These are phyloP conservation scores for Podospora sp. DNA, from an alignment of 495 filamentous ascomycete genomes.

Conservation along the genomic window DNA sequence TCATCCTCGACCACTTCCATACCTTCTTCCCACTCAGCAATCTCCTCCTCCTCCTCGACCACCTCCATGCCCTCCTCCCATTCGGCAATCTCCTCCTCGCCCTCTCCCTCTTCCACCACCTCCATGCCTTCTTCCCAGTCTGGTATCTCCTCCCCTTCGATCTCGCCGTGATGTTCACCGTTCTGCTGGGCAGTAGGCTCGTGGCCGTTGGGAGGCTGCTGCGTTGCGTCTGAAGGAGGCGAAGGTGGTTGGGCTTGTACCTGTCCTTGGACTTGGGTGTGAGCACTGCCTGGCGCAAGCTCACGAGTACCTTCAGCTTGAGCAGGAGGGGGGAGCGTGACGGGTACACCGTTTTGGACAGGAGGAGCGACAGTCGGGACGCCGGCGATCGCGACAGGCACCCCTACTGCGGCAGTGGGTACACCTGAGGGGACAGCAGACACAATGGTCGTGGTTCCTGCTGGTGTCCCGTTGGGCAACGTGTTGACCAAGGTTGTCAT, in stretches of 20 bases:
- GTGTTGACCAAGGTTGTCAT: neutral
- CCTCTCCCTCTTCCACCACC: neutral
- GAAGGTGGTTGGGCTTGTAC: neutral
- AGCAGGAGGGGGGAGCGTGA: neutral
- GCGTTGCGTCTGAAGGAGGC: neutral
- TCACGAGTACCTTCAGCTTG: neutral
- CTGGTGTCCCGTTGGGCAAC: neutral
- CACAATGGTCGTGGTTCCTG: neutral
- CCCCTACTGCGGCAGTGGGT: neutral
- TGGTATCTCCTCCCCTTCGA: neutral
- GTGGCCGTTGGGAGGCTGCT: neutral
- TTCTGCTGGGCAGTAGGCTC: neutral
- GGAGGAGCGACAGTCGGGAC: neutral
- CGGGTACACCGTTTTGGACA: neutral
- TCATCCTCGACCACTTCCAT: slow-evolving; percentile 3
- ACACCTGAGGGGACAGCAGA: neutral
- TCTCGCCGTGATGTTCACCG: neutral
- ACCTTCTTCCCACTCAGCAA: slow-evolving; percentile 6
- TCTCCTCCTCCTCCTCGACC: neutral
- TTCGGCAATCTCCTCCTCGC: slow-evolving; percentile 4
- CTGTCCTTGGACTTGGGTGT: neutral
- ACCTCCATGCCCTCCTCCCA: slow-evolving; percentile 8
- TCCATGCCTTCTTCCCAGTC: slow-evolving; percentile 14
- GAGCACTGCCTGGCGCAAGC: neutral
- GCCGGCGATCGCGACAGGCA: neutral